Evolutionary conservation across 495 filamentous ascomycete genomes (phyloP).

Genomic region (Pyrenopolyporus hunteri): DNA sequence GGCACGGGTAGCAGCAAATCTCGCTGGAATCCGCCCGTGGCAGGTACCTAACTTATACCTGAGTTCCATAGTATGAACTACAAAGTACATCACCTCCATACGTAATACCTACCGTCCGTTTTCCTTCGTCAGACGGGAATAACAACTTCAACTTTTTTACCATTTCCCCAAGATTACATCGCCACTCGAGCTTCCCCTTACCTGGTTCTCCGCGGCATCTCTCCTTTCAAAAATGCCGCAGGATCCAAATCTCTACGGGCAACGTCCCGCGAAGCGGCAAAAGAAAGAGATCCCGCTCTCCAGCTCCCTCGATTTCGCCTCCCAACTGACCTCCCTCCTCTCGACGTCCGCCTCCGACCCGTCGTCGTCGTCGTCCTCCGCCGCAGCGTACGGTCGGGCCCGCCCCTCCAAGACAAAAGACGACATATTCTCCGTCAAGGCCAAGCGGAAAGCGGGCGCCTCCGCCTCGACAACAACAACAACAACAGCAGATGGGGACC

Average conservation of each 20-base stretch:
- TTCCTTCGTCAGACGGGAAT: constrained; percentile 15
- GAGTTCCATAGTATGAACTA: too few relatives aligned
- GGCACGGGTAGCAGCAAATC: constrained; percentile 4
- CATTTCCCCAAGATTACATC: constrained; percentile 1
- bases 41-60: not conserved
- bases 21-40: not conserved
- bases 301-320: constrained; percentile 78
- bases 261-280: constrained; percentile 66
- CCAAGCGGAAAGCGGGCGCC: constrained; percentile 62
- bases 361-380: constrained; percentile 39
- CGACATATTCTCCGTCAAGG: constrained; percentile 72
- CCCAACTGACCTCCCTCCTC: constrained; percentile 76
- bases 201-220: not conserved
- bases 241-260: constrained; percentile 75
- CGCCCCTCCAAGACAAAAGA: constrained; percentile 72
- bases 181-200: not conserved
- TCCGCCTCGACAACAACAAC: constrained; percentile 21
- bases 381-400: constrained; percentile 59
- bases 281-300: constrained; percentile 68
- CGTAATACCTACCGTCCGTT: constrained; percentile 3
- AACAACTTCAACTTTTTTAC: constrained; percentile 2
- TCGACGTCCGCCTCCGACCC: constrained; percentile 52
- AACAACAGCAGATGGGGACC: too few relatives aligned
- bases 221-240: constrained; percentile 54
- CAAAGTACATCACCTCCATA: too few relatives aligned